Evolutionary conservation across 257 asterid genomes (phyloP).

Genomic region (Catharanthus roseus): DNA sequence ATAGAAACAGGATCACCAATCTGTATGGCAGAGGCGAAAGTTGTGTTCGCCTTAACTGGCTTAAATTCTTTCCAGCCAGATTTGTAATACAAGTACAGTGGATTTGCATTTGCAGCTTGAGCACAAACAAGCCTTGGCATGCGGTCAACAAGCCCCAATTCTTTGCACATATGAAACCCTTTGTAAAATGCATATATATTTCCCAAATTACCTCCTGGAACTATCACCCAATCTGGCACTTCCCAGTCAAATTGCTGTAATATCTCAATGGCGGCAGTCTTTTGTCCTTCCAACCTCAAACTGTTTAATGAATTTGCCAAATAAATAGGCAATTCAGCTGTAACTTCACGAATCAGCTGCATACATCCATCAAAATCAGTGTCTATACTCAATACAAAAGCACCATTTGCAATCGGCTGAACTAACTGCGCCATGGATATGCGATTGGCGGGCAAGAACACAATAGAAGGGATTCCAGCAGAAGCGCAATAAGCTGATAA

Average conservation of each 20-base stretch:
- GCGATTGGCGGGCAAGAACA: constrained; percentile 62
- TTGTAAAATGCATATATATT: constrained; percentile 82
- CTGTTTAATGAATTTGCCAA: constrained; percentile 81
- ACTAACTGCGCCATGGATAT: constrained; percentile 76
- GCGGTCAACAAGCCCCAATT: constrained; percentile 64
- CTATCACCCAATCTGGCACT: constrained; percentile 90
- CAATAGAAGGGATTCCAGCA: constrained; percentile 80
- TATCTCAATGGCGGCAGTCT: constrained; percentile 84
- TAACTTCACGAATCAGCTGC: constrained; percentile 80
- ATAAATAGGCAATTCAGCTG: constrained; percentile 77
- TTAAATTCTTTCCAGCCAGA: constrained; percentile 80
- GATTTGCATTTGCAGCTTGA: constrained; percentile 85
- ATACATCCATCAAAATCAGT: constrained; percentile 93
- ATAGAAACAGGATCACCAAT: constrained; percentile 89
- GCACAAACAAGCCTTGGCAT: constrained; percentile 89
- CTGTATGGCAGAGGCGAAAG: constrained; percentile 90
- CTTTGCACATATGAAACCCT: constrained; percentile 82
- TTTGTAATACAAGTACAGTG: constrained; percentile 63
- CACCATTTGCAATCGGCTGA: constrained; percentile 90
- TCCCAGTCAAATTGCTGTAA: constrained; percentile 88
- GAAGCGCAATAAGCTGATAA: constrained; percentile 73
- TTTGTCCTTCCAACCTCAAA: constrained; percentile 79
- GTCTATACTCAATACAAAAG: constrained; percentile 75
- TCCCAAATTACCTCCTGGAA: constrained; percentile 87
- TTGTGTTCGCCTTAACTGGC: constrained; percentile 63